Evolutionary conservation across 768 basidiomycete genomes (phyloP).

Genomic region (Phaeolepiota aurea): DNA sequence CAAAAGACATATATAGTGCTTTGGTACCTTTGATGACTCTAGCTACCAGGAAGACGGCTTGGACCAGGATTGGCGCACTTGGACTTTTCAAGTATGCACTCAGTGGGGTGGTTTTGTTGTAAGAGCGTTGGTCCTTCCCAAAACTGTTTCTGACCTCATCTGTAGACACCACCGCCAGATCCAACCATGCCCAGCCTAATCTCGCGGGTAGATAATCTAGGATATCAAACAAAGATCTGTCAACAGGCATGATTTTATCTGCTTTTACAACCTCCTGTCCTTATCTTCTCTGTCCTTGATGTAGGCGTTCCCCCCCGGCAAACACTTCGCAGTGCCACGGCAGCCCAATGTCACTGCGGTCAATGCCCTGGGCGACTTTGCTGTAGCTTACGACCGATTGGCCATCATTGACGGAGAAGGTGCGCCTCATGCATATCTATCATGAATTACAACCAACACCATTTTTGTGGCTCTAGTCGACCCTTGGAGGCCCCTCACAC

Average conservation of each 20-base stretch:
- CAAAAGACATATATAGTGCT: conserved; percentile 48
- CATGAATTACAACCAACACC: neutral
- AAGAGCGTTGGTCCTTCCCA: conserved; percentile 12
- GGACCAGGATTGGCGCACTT: conserved; percentile 74
- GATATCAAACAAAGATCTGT: too few relatives aligned
- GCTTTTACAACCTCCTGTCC: too few relatives aligned
- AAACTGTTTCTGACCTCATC: neutral
- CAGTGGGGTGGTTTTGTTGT: conserved; percentile 94
- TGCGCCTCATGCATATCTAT: conserved; percentile 12
- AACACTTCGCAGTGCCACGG: conserved; percentile 59
- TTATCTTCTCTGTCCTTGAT: neutral
- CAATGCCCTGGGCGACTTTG: conserved; percentile 87
- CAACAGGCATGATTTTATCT: too few relatives aligned
- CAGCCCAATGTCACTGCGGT: too few relatives aligned
- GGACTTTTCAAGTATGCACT: conserved; percentile 89
- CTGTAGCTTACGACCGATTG: conserved; percentile 68
- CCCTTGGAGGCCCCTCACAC: conserved; percentile 85
- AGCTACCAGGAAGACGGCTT: conserved; percentile 55
- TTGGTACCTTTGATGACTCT: conserved; percentile 70
- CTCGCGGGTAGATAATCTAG: too few relatives aligned
- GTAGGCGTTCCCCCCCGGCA: conserved; percentile 72
- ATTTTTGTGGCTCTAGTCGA: too few relatives aligned
- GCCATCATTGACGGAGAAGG: conserved; percentile 87
- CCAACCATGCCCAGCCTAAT: too few relatives aligned
- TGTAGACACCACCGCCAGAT: too few relatives aligned